Base-by-base conservation (phyloP, 1,139 yeast genomes). In the Hyphopichia khmerensis region DNA sequence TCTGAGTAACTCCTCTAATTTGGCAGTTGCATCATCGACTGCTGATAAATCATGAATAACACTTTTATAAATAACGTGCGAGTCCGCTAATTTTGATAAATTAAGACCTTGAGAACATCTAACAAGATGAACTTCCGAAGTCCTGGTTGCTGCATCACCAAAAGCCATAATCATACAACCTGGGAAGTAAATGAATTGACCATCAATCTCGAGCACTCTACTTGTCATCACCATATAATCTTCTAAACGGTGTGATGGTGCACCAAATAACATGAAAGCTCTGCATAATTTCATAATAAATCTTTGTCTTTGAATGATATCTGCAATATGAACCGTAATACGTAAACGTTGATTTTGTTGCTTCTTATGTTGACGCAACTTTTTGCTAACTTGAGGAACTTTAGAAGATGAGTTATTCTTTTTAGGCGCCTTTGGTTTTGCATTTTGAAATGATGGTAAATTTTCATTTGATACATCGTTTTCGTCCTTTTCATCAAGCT, bases 161-260 rank as follows among this genome's bases (percentile, higher is more conserved):
- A 90, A 91, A 0, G 96, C 86, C 14, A 87, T 82, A 49, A 91
- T 79, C 96, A 91, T 90, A 59, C 96, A 87, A 0, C 97, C 97
- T 0, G 98, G 97, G 48, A 91, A 77, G 59, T 91, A 91, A 45
- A 91, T 75, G 51, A 87, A 90, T 55, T 90, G 96, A 0, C 95
- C 96, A 60, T 90, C 96, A 43, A 90, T 87, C 58, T 88, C 96
- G 46, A 91, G 70, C 6, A 89, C 96, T 46, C 95, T 75, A 19
- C 95, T 83, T 1, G 96, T 90, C 91, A 87, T 85, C 29, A 83
- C 76, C 87, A 91, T 81, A 62, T 88, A 90, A 57, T 90, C 97
- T 60, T 91, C 97, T 41, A 91, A 67, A 54, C 97, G 77, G 60
- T 91, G 97, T 1, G 96, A 88, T 4, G 98, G 98, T 0, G 97